These are phyloP conservation scores for Iris pallida DNA, from an alignment of 116 monocot genomes.

Conservation along the genomic window DNA sequence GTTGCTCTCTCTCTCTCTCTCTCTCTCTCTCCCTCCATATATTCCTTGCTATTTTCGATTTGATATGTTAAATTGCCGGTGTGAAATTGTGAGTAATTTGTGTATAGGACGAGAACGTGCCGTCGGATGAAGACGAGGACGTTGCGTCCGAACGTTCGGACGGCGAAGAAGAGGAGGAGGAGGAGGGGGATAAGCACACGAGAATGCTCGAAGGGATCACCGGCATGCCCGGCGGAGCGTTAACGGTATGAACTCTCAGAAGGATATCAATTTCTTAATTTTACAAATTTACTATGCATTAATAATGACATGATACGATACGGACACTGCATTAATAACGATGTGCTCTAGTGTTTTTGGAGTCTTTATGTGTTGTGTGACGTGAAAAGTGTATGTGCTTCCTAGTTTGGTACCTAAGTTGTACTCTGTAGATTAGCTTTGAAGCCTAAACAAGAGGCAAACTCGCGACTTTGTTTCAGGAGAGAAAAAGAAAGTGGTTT, in stretches of 20 bases:
- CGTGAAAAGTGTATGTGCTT: too few species aligned
- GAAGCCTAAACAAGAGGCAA: too few species aligned
- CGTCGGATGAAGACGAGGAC: conserved; percentile 60
- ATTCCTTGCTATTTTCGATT: background rate
- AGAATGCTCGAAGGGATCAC: conserved; percentile 81
- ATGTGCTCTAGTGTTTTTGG: too few species aligned
- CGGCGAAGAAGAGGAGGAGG: conserved; percentile 13
- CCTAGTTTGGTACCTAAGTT: too few species aligned
- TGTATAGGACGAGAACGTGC: conserved; percentile 24
- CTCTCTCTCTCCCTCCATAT: too few species aligned
- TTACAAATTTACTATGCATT: too few species aligned
- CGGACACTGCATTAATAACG: too few species aligned
- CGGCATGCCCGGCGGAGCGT: conserved; percentile 62
- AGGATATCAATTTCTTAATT: too few species aligned
- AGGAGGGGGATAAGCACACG: conserved; percentile 39
- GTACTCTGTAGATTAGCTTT: too few species aligned
- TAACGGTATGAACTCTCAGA: conserved; percentile 41
- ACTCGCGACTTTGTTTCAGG: too few species aligned
- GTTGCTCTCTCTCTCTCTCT: conserved; percentile 16
- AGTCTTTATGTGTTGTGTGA: too few species aligned
- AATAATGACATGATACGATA: too few species aligned
- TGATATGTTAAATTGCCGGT: background rate
- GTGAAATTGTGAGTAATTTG: background rate
- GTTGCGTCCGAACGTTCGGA: conserved; percentile 49
- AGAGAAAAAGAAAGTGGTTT: conserved; percentile 28